phyloP scores from a whole-genome alignment of 495 filamentous ascomycete genomes.

The Lasiosphaeria hispida region DNA sequence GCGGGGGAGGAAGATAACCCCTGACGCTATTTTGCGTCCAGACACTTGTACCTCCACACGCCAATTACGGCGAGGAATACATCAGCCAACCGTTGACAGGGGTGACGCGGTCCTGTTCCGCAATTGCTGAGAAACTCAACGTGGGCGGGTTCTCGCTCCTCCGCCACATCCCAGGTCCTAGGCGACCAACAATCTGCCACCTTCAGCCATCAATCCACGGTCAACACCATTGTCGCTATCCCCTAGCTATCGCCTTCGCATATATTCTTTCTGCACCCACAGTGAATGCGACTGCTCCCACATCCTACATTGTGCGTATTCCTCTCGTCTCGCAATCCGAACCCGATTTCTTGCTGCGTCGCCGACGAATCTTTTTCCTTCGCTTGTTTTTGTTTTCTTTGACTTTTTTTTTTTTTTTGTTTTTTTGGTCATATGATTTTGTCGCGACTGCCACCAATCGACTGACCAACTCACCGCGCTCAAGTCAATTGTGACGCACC shows the following conservation, averaged over 20 bases:
- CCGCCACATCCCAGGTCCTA: background rate
- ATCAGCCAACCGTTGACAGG: constrained; percentile 2
- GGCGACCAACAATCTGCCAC: background rate
- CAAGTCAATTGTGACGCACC: constrained; percentile 24
- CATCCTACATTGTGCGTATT: constrained; percentile 4
- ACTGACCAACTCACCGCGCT: background rate
- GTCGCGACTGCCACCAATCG: constrained; percentile 3
- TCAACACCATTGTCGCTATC: background rate
- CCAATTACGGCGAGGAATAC: background rate
- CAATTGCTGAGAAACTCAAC: constrained; percentile 6
- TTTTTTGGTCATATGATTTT: constrained; percentile 17
- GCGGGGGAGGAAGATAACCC: background rate
- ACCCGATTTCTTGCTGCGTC: background rate
- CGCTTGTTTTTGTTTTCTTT: constrained; percentile 27
- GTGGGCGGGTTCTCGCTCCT: background rate
- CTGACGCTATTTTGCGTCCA: background rate
- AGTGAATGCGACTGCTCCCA: no score
- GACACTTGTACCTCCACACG: background rate
- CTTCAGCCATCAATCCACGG: background rate
- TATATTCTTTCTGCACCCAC: background rate
- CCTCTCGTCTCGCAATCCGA: background rate
- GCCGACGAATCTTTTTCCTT: constrained; percentile 8
- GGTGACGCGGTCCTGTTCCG: constrained; percentile 4
- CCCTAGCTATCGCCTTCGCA: background rate
- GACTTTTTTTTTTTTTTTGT: constrained; percentile 25